Evolutionary conservation across 169 alveolate genomes (phyloP).

Genomic region (Plasmodium berghei): DNA sequence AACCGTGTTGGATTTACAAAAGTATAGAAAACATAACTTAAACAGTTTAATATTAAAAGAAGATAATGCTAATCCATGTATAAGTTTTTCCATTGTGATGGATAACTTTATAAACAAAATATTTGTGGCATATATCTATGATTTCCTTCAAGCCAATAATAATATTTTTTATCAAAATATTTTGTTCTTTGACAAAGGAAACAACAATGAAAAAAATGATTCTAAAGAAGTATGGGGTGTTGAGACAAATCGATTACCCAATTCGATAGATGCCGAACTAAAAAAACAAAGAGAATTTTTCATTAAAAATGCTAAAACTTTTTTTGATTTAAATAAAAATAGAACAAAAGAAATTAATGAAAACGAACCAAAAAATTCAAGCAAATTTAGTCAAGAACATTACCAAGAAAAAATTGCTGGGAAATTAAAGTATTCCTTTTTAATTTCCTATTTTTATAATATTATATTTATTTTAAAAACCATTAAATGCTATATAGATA

Average conservation of each 20-base stretch:
- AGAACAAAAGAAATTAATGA: not conserved
- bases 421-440: conserved; percentile 35
- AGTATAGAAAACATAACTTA: conserved; percentile 20
- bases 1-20: conserved; percentile 8
- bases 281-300: conserved; percentile 1
- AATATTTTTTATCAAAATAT: conserved; percentile 32
- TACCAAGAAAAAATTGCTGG: conserved; percentile 13
- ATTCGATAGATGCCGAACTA: conserved; percentile 10
- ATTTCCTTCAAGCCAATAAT: conserved; percentile 50
- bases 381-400: not conserved
- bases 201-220: not conserved
- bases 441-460: conserved; percentile 55
- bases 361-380: not conserved
- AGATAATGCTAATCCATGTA: not conserved
- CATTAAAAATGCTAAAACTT: conserved; percentile 1
- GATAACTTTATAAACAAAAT: conserved; percentile 32
- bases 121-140: conserved; percentile 40
- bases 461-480: conserved; percentile 49
- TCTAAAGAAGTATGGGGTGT: no score
- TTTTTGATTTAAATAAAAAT: not conserved
- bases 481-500: conserved; percentile 62
- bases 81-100: conserved; percentile 24
- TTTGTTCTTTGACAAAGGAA: conserved; percentile 57
- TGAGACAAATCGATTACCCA: conserved; percentile 2
- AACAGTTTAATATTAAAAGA: not conserved